Evolutionary conservation across 345 rosid species (phyloP), one percentile per base, ranked within the genome.

Genomic region (thale cress (Arabidopsis thaliana)): DNA sequence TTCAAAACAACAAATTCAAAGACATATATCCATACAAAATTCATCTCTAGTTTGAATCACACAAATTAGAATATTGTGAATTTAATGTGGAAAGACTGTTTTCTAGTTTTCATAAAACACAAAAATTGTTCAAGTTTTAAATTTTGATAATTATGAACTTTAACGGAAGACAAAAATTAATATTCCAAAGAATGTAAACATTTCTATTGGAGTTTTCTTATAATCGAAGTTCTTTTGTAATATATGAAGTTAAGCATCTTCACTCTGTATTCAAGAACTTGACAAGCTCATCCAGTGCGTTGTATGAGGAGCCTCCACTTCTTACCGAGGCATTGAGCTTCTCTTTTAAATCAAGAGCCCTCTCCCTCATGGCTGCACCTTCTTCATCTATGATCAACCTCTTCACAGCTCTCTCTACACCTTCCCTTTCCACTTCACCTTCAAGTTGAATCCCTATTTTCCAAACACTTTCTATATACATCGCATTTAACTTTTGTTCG

Each of bases 401-500:
- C 46, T 25, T 42, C 46, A 73, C 45, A 33, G 28, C 34, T 53
- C 52, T 68, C 38, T 68, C 40, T 0, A 71, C 75, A 2, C 1
- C 0, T 25, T 30, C 42, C 65, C 79, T 69, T 28, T 74, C 57
- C 20, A 71, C 49, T 12, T 46, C 61, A 23, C 65, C 51, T 59
- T 38, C 70, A 2, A 73, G 3, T 5, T 45, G 50, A 65, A 69
- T 16, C 52, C 77, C 82, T 9, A 59, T 34, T 24, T 16, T 53
- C 84, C 77, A 59, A 0, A 52, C 71, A 32, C 67, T 73, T 4
- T 70, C 66, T 4, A 65, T 0, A 44, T 45, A 36, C 74, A 59
- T 65, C 13, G 84, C 74, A 41, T 73, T 81, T 52, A 78, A 71
- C 74, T 64, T 69, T 37, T 78, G 84, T 50, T 81, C 84, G 0